Evolutionary conservation across 192 early-diverging fungal genomes (phyloP), one percentile per base, ranked within the genome.

Genomic region (Podila epicladia): DNA sequence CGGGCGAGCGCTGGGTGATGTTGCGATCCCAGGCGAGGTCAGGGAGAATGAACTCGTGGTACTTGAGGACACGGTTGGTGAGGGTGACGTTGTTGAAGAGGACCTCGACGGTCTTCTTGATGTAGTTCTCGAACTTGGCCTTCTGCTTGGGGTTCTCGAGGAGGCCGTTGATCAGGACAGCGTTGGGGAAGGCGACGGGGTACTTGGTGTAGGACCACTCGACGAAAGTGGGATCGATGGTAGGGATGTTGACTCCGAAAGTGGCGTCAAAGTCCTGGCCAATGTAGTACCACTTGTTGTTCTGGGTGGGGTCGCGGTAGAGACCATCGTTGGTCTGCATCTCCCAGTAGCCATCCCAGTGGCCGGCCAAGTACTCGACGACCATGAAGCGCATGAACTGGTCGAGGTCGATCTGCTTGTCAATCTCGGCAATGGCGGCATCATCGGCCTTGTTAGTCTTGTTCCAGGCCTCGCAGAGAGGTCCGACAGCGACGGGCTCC

Each of bases 301-400:
- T 74, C 53, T 77, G 73, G 17, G 65, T 69, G 29, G 71, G 64
- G 32, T 87, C 86, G 20, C 75, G 82, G 65, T 85, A 87, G 20
- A 84, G 82, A 67, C 83, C 86, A 61, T 74, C 72, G 62, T 87
- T 87, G 50, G 76, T 83, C 48, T 87, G 83, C 12, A 37, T 19
- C 71, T 72, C 72, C 86, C 86, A 87, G 69, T 87, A 87, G 33
- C 71, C 86, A 61, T 87, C 86, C 86, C 86, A 87, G 64, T 82
- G 22, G 35, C 76, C 86, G 45, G 83, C 82, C 6, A 87, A 65
- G 69, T 83, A 87, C 73, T 87, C 86, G 20, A 87, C 38, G 13
- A 87, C 83, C 83, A 87, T 87, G 58, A 82, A 82, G n/a, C 86
- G 82, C 26, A 87, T 62, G 55, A 78, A 85, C 26, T 67, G 32